These are phyloP conservation scores for Wickerhamiella spandovensis DNA, from an alignment of 805 yeast species.

Conservation along the genomic window DNA sequence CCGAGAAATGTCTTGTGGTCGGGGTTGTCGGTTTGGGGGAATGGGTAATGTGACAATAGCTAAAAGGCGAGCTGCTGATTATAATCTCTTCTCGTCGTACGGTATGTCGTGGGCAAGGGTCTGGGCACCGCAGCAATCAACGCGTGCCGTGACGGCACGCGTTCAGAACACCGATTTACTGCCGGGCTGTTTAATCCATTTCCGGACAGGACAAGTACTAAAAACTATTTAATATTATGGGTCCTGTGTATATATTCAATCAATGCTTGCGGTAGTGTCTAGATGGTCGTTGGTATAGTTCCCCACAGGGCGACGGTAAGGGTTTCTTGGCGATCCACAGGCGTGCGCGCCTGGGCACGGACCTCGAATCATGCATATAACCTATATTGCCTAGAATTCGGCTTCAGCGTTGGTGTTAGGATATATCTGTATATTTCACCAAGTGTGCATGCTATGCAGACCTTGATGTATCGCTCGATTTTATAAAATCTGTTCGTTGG, in stretches of 20 bases:
- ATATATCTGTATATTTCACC: no score
- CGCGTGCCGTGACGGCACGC: background rate
- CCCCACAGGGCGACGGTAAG: background rate
- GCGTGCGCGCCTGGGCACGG: background rate
- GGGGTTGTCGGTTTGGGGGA: background rate
- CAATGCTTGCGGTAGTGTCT: background rate
- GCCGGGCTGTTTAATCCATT: no score
- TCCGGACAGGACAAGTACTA: no score
- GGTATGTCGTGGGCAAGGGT: background rate
- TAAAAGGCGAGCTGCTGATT: background rate
- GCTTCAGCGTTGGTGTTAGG: no score
- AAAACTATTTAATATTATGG: no score
- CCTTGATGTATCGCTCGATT: no score
- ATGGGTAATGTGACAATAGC: background rate
- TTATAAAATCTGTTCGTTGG: no score
- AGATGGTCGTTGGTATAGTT: background rate
- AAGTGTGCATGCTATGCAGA: no score
- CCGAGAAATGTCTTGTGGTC: background rate
- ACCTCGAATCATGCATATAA: background rate
- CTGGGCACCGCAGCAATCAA: background rate
- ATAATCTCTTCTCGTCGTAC: background rate
- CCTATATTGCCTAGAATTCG: no score
- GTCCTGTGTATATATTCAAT: no score
- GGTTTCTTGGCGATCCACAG: background rate
- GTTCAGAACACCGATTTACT: background rate